Percentiles rank a stretch among this genome's conserved stretches.
These are phyloP conservation scores for Trichocladium antarcticum DNA, from an alignment of 495 filamentous ascomycete species.

Conservation along the genomic window DNA sequence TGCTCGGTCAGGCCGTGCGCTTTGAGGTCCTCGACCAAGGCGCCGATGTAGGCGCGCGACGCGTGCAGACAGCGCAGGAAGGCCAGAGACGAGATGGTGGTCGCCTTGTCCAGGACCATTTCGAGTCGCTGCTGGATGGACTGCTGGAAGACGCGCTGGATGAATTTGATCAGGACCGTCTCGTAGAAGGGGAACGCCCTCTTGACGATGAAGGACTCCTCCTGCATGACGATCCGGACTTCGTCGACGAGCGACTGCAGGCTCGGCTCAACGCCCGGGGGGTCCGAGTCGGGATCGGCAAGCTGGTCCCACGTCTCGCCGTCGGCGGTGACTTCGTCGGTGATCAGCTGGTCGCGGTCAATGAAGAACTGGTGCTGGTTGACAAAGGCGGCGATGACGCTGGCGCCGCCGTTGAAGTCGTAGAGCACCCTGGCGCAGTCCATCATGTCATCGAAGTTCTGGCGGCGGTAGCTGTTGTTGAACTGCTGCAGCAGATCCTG, in stretches of 20 bases:
- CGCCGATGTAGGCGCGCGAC: constrained; percentile 71
- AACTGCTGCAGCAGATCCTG: constrained; percentile 94
- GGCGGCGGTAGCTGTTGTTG: constrained; percentile 85
- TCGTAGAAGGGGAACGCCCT: constrained; percentile 94
- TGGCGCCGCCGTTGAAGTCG: constrained; percentile 91
- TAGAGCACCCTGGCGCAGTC: constrained; percentile 86
- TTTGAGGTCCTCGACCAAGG: constrained; percentile 85
- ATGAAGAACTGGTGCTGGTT: constrained; percentile 99
- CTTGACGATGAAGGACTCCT: constrained; percentile 91
- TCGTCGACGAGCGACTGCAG: constrained; percentile 87
- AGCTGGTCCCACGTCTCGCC: constrained; percentile 79
- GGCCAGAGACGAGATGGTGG: constrained; percentile 77
- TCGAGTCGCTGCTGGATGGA: constrained; percentile 93
- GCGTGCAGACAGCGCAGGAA: constrained; percentile 87
- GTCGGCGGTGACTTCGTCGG: constrained; percentile 76
- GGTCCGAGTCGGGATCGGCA: constrained; percentile 86
- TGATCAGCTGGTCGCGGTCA: constrained; percentile 76
- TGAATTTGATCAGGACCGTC: constrained; percentile 78
- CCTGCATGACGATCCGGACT: constrained; percentile 89
- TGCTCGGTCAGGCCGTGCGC: constrained; percentile 90
- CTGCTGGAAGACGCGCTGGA: constrained; percentile 95
- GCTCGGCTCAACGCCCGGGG: constrained; percentile 82
- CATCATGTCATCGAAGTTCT: constrained; percentile 93
- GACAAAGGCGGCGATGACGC: constrained; percentile 89
- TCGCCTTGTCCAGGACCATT: constrained; percentile 91